phyloP scores from a whole-genome alignment of 75 land plant genomes.

The Pseudotsuga menziesii region DNA sequence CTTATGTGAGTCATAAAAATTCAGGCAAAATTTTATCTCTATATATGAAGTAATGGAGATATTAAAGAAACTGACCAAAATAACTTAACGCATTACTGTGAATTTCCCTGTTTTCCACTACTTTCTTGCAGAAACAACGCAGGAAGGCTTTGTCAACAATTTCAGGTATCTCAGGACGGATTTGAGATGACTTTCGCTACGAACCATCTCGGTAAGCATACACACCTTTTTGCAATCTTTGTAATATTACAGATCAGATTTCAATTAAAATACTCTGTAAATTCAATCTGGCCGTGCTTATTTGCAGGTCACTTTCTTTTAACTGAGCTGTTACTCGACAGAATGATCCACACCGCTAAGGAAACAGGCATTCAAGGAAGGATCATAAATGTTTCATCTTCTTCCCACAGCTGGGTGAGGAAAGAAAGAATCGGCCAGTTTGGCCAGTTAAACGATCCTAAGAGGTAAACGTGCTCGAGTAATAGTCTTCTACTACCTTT shows the following conservation, averaged over 20 bases:
- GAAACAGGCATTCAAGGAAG: conserved; percentile 60
- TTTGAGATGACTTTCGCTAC: conserved; percentile 83
- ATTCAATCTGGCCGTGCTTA: neutral
- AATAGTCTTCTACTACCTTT: no score
- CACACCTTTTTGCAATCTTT: neutral
- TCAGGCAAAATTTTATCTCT: neutral
- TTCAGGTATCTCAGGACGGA: conserved; percentile 57
- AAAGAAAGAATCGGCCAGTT: conserved; percentile 33
- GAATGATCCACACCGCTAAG: conserved; percentile 59
- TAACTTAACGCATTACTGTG: neutral
- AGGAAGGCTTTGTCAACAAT: conserved; percentile 44
- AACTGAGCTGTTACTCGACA: conserved; percentile 50
- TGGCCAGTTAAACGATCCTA: conserved; percentile 33
- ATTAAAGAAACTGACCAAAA: no score
- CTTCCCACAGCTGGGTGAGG: conserved; percentile 58
- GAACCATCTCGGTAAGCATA: conserved; percentile 54
- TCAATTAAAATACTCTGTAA: neutral
- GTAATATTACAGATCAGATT: neutral
- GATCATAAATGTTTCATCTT: conserved; percentile 73
- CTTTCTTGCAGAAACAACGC: conserved; percentile 65
- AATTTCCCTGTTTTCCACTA: neutral
- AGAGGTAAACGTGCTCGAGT: conserved; percentile 15
- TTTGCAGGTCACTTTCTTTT: conserved; percentile 68
- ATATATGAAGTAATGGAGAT: neutral
- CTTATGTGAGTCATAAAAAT: conserved; percentile 45